These are phyloP conservation scores for Cercis canadensis DNA, from an alignment of 306 rosid genomes.

Conservation along the genomic window DNA sequence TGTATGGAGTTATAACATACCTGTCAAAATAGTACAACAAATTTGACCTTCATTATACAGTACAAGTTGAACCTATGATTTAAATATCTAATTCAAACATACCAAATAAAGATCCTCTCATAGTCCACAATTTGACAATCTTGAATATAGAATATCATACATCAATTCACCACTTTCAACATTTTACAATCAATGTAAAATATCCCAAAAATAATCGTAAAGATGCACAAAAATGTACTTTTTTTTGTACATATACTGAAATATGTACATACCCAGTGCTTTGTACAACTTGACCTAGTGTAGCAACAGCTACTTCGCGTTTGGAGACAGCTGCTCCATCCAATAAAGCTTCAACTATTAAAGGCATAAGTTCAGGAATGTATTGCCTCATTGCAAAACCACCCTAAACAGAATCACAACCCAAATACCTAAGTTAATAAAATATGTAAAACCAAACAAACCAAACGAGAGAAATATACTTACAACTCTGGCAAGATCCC, in stretches of 20 bases:
- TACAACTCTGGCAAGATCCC: slow-evolving; percentile 99
- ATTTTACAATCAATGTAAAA: slow-evolving; percentile 4
- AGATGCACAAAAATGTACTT: slow-evolving; percentile 22
- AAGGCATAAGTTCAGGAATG: slow-evolving; percentile 98
- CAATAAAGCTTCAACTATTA: slow-evolving; percentile 91
- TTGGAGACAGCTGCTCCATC: slow-evolving; percentile 95
- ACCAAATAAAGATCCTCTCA: background rate
- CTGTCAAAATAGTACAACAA: slow-evolving; percentile 48
- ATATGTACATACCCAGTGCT: slow-evolving; percentile 86
- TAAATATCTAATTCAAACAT: slow-evolving; percentile 27
- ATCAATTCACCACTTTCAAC: slow-evolving; percentile 23
- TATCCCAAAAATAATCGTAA: slow-evolving; percentile 4
- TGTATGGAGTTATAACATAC: slow-evolving; percentile 96
- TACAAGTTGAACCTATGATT: slow-evolving; percentile 28
- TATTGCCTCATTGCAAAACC: slow-evolving; percentile 97
- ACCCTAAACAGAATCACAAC: slow-evolving; percentile 63
- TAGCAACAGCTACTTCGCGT: slow-evolving; percentile 95
- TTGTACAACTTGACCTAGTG: slow-evolving; percentile 99
- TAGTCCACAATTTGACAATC: background rate
- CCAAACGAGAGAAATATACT: slow-evolving; percentile 47
- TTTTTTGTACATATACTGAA: slow-evolving; percentile 17
- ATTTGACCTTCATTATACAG: slow-evolving; percentile 12
- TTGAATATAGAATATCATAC: slow-evolving; percentile 24
- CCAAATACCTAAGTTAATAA: slow-evolving; percentile 18
- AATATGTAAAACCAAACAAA: slow-evolving; percentile 11